Evolutionary conservation across 2,329 filamentous ascomycete species (phyloP).

Genomic region (Amesomyces nigricolor): DNA sequence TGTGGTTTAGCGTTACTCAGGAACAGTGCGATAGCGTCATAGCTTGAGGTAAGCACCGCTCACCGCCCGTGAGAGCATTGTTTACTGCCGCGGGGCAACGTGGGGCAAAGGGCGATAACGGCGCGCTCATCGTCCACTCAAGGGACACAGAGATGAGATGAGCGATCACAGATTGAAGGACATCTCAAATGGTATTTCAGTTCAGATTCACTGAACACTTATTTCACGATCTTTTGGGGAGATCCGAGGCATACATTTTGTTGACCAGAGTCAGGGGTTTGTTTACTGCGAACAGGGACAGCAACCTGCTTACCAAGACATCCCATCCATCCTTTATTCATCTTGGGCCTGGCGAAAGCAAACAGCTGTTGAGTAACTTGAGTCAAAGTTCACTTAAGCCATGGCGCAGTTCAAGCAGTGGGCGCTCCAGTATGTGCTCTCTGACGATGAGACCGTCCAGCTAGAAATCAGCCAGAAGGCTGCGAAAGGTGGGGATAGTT

Average conservation of each 20-base stretch:
- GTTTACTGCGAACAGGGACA: not conserved
- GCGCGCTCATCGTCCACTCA: constrained; percentile 8
- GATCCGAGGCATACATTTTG: not conserved
- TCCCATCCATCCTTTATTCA: no score
- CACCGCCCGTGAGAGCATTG: no score
- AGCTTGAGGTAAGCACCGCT: not conserved
- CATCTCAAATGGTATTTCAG: no score
- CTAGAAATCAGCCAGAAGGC: constrained; percentile 40
- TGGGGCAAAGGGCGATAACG: constrained; percentile 25
- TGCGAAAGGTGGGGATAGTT: constrained; percentile 34
- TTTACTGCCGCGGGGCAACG: constrained; percentile 26
- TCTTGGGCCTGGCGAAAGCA: no score
- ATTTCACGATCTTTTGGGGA: not conserved
- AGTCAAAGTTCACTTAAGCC: not conserved
- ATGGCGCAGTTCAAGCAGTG: constrained; percentile 50
- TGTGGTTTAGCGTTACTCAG: constrained; percentile 21
- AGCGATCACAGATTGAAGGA: no score
- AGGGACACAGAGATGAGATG: no score
- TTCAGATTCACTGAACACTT: no score
- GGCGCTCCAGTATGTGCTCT: constrained; percentile 50
- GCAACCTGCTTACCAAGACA: no score
- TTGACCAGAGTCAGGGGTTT: not conserved
- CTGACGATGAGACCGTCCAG: constrained; percentile 41
- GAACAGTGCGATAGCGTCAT: constrained; percentile 27
- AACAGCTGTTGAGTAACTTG: not conserved